These are phyloP conservation scores for Ustilago tritici DNA, from an alignment of 1,284 basidiomycete species.

Conservation along the genomic window DNA sequence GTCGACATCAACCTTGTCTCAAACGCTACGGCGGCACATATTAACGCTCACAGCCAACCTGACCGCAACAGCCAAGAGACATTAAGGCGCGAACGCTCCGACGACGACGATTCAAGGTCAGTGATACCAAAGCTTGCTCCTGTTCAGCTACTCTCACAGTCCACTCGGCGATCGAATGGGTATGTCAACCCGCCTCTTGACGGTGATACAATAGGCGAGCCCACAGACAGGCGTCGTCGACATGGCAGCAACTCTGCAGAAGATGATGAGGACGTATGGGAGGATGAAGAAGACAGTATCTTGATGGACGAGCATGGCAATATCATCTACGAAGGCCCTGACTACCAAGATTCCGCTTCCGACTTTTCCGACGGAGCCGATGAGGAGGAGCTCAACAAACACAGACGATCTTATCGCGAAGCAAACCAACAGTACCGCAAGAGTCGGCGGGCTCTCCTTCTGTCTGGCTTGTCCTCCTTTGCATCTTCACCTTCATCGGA, in stretches of 20 bases:
- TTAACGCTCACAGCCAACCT: neutral
- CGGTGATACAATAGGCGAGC: neutral
- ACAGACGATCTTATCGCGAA: constrained; percentile 41
- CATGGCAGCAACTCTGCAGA: constrained; percentile 7
- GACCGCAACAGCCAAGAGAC: constrained; percentile 31
- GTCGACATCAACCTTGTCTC: neutral
- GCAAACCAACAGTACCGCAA: constrained; percentile 49
- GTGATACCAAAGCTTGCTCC: neutral
- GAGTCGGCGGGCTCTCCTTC: constrained; percentile 48
- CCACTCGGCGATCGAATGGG: neutral
- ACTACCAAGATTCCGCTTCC: constrained; percentile 36
- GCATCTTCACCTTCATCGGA: constrained; percentile 43
- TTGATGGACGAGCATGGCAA: constrained; percentile 35
- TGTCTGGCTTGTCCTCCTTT: constrained; percentile 43
- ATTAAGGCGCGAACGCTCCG: constrained; percentile 9
- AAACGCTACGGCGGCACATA: neutral
- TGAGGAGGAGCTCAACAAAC: constrained; percentile 27
- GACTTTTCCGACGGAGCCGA: constrained; percentile 35
- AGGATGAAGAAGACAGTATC: constrained; percentile 44
- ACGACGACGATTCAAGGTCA: neutral
- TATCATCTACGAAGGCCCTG: constrained; percentile 29
- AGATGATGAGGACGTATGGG: constrained; percentile 53
- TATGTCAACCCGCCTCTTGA: neutral
- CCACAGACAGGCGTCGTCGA: constrained; percentile 4
- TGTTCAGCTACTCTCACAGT: neutral